Percentiles rank a stretch among this genome's conserved stretches.
These are phyloP conservation scores for Epithemia pelagica DNA, from an alignment of 108 stramenopile genomes.

Conservation along the genomic window DNA sequence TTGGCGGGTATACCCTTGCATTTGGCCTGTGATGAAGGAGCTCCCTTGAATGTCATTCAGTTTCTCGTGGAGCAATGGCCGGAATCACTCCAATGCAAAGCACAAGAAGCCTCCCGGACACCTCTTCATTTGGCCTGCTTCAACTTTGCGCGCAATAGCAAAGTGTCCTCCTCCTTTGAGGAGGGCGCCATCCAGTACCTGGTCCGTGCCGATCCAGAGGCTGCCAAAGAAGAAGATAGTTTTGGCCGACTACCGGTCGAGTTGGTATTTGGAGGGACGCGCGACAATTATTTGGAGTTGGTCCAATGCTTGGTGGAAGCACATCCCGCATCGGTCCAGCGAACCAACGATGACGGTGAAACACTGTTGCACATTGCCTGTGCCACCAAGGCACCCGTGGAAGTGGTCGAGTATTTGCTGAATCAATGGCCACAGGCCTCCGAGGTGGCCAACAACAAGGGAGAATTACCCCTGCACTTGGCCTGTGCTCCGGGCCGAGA, in stretches of 20 bases:
- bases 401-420: neutral
- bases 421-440: neutral
- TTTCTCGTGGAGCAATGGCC: constrained; percentile 2
- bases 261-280: neutral
- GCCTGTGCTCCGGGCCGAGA: neutral
- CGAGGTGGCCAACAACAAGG: neutral
- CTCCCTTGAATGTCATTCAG: neutral
- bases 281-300: neutral
- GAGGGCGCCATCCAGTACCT: neutral
- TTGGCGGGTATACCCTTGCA: neutral
- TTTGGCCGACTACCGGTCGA: neutral
- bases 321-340: neutral
- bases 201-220: neutral
- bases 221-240: neutral
- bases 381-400: neutral
- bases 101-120: neutral
- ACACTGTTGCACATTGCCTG: neutral
- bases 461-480: neutral
- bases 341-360: neutral
- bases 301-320: neutral
- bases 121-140: neutral
- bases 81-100: neutral
- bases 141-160: neutral
- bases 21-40: neutral
- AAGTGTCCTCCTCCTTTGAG: neutral